Evolutionary conservation across 768 basidiomycete species (phyloP), one percentile per base, ranked within the genome.

Genomic region (Podaxis sp.): DNA sequence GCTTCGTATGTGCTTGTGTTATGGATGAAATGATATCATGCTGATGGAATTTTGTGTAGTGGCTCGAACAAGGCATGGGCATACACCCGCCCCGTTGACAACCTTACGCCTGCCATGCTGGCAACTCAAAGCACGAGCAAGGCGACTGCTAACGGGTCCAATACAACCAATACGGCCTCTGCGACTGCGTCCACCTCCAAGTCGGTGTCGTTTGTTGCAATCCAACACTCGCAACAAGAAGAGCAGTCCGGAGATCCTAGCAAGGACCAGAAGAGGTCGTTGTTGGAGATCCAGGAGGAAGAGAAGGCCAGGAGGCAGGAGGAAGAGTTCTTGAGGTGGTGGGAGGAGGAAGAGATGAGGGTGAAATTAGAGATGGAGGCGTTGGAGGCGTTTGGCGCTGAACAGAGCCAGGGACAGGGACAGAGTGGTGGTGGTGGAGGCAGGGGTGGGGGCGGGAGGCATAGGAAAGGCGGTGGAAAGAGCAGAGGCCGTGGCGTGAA

Each of bases 211-310:
- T 87, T 96, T 44, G 78, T 85, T 0, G 92, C 88, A n/a, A 97
- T 97, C 57, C 95, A 96, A 72, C 81, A 87, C 71, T 77, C 87
- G 49, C 91, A 95, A 72, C 80, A 84, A 46, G 82, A 87, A 64
- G 84, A 87, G 62, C 77, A 75, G 4, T 68, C 70, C 2, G 71
- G 75, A 5, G 70, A 70, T 39, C 44, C 30, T 3, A 15, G 39
- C 5, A 57, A 40, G 4, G 83, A 82, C 63, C 84, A 84, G 65
- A 86, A 83, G 64, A 83, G 83, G 36, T 90, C 89, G 28, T 75
- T 96, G 62, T 77, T 80, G 15, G 88, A 96, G 65, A 98, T 97
- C 48, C 95, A 96, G 72, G 86, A 88, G 63, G 94, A 97, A 71
- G 93, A 95, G 71, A 77, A 76, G 38, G 84, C 82, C 46, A 80